phyloP scores from a whole-genome alignment of 2,329 filamentous ascomycete genomes.

The Epichloe baconii region DNA sequence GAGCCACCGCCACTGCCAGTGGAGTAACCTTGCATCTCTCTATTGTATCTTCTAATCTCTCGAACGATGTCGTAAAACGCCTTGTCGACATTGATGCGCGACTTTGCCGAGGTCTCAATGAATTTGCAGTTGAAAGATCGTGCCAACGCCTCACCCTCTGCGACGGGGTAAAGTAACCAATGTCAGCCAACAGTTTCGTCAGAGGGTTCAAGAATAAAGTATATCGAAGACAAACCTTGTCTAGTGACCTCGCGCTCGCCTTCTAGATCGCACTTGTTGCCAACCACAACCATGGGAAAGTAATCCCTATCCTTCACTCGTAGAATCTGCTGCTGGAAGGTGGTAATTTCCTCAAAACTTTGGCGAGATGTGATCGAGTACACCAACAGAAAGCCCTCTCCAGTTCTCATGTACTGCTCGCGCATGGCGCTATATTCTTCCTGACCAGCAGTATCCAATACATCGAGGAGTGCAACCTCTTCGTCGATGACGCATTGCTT shows the following conservation, averaged over 20 bases:
- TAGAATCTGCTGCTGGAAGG: constrained; percentile 97
- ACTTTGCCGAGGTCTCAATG: constrained; percentile 98
- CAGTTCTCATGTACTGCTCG: constrained; percentile 99
- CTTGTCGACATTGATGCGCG: constrained; percentile 94
- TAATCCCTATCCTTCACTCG: constrained; percentile 99
- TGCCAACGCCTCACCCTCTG: constrained; percentile 84
- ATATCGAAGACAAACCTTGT: constrained; percentile 52
- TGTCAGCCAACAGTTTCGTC: neutral
- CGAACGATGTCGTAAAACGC: constrained; percentile 97
- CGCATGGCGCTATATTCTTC: constrained; percentile 99
- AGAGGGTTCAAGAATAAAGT: neutral
- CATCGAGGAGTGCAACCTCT: constrained; percentile 92
- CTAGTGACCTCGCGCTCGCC: constrained; percentile 79
- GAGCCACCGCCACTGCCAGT: constrained; percentile 53
- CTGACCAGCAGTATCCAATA: constrained; percentile 94
- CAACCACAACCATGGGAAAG: constrained; percentile 97
- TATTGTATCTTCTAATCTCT: constrained; percentile 96
- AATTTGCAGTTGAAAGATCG: constrained; percentile 91
- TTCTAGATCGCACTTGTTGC: constrained; percentile 98
- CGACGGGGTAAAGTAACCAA: constrained; percentile 5
- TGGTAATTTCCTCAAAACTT: constrained; percentile 96
- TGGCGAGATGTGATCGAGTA: constrained; percentile 97
- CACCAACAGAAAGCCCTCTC: constrained; percentile 92
- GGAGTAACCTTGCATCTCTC: constrained; percentile 85
- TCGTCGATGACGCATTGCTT: constrained; percentile 99